Evolutionary conservation across 1,139 yeast genomes (phyloP).

Genomic region (Yamadazyma taylorii): DNA sequence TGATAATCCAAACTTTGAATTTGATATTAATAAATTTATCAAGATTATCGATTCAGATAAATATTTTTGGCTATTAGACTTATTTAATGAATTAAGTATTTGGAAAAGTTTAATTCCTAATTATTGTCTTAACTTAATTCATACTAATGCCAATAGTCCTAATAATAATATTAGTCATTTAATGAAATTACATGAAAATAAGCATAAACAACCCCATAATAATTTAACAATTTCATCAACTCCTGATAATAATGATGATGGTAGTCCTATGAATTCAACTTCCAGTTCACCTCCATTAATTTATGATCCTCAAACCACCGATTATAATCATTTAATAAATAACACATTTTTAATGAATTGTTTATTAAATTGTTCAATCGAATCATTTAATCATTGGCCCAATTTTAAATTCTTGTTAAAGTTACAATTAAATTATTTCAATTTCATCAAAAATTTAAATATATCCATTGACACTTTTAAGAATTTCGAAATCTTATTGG

Average conservation of each 20-base stretch:
- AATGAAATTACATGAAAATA: background rate
- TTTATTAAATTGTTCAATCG: constrained; percentile 30
- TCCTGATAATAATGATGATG: background rate
- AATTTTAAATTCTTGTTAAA: constrained; percentile 19
- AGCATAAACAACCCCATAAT: background rate
- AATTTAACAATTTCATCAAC: too few species aligned
- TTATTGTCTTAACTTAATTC: constrained; percentile 27
- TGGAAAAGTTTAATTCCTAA: constrained; percentile 43
- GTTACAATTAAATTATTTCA: constrained; percentile 30
- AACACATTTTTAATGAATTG: constrained; percentile 31
- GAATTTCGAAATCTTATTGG: constrained; percentile 23
- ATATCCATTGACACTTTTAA: constrained; percentile 18
- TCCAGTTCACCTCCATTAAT: constrained; percentile 1
- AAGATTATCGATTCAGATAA: constrained; percentile 30
- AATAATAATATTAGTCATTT: constrained; percentile 3
- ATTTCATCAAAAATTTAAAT: constrained; percentile 16
- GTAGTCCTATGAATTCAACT: constrained; percentile 1
- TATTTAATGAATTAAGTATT: constrained; percentile 38
- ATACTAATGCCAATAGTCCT: constrained; percentile 5
- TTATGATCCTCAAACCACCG: background rate
- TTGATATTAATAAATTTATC: constrained; percentile 13
- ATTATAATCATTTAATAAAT: constrained; percentile 6
- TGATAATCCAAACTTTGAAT: constrained; percentile 18
- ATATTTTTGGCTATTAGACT: constrained; percentile 41
- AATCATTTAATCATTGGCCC: constrained; percentile 7